Conservation (phyloP, 805 yeast genomes). For the Candida tammaniensis region DNA sequence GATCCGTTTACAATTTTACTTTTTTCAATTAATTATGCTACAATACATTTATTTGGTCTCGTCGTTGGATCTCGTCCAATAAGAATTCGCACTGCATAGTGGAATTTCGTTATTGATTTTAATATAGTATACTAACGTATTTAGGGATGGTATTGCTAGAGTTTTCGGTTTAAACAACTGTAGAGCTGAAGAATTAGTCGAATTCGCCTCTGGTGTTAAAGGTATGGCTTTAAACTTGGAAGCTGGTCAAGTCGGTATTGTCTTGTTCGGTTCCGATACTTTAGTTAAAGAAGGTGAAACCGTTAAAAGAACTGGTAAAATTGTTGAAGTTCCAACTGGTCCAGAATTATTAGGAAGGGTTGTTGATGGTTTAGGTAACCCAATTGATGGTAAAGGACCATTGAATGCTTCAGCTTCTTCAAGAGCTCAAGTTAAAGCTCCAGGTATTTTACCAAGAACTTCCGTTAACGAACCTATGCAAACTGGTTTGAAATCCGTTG, state of each 20-base stretch:
- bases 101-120: neutral
- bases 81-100: constrained; percentile 3
- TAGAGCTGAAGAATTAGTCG: constrained; percentile 99
- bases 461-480: constrained; percentile 99
- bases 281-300: constrained; percentile 98
- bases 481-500: constrained; percentile 99
- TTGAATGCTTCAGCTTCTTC: constrained; percentile 77
- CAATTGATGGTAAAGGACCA: constrained; percentile 99
- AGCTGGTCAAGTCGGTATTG: constrained; percentile 99
- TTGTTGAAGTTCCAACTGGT: constrained; percentile 99
- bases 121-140: constrained; percentile 33
- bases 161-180: constrained; percentile 99
- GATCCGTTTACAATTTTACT: too few relatives aligned
- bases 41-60: too few relatives aligned
- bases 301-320: constrained; percentile 99
- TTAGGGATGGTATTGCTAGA: constrained; percentile 99
- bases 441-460: constrained; percentile 99
- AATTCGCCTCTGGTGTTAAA: constrained; percentile 98
- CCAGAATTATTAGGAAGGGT: constrained; percentile 98
- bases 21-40: too few relatives aligned
- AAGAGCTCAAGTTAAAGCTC: constrained; percentile 99
- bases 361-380: constrained; percentile 98
- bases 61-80: constrained; percentile 16
- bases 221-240: constrained; percentile 99
- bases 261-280: constrained; percentile 98